Evolutionary conservation across 768 basidiomycete genomes (phyloP).

Genomic region (Leccinum sublutescens): DNA sequence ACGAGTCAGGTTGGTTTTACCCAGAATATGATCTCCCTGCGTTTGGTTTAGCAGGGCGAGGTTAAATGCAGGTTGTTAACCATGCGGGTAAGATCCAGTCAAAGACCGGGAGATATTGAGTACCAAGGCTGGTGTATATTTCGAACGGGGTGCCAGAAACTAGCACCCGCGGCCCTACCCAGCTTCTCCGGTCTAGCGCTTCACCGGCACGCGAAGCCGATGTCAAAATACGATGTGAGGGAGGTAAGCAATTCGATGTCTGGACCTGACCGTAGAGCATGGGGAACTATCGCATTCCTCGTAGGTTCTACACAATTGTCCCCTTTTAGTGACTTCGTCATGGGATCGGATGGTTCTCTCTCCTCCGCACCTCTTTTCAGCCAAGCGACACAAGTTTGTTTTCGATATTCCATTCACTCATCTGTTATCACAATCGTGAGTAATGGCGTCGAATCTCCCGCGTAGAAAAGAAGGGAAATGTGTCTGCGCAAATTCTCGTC

Average conservation of each 20-base stretch:
- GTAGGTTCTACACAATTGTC: not conserved
- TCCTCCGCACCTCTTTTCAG: not conserved
- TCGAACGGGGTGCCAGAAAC: not conserved
- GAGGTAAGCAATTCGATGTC: not conserved
- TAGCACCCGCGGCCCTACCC: not conserved
- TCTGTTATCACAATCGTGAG: not conserved
- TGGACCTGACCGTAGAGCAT: not conserved
- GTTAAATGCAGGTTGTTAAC: not conserved
- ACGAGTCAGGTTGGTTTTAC: not conserved
- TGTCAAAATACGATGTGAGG: not conserved
- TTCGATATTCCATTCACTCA: too few relatives aligned
- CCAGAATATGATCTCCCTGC: not conserved
- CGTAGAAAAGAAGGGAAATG: not conserved
- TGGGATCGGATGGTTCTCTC: not conserved
- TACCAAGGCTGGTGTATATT: not conserved
- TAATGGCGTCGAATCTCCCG: not conserved
- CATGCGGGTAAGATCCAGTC: too few relatives aligned
- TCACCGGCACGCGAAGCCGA: not conserved
- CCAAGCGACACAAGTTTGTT: not conserved
- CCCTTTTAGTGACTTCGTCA: not conserved
- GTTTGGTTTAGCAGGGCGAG: not conserved
- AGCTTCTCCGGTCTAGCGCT: not conserved
- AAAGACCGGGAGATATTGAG: not conserved
- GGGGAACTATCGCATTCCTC: not conserved
- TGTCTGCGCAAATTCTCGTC: not conserved